Base-by-base conservation (phyloP, 495 filamentous ascomycete genomes). In the Podospora pseudocomata region DNA sequence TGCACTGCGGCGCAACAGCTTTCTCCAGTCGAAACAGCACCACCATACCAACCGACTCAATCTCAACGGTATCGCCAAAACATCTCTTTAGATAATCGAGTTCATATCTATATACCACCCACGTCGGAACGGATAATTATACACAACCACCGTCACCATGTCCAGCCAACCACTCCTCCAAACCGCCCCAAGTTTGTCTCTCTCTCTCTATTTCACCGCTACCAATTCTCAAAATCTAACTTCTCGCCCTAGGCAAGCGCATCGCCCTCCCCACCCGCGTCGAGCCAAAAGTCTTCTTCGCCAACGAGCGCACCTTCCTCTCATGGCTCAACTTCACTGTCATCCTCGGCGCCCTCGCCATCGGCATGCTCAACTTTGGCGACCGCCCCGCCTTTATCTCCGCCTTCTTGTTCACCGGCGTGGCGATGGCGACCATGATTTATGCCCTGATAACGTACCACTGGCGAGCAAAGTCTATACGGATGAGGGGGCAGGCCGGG, bases 271-370 rank as follows among this genome's bases (percentile, higher is more conserved):
- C 95, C 65, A 97, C 93, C 56, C 93, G 95, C 70, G 94, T 99
- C 79, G 95, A 99, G 78, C 95, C 95, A 54, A 99, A 99, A 80
- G 95, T 99, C 82, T 99, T 98, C 88, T 99, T 99, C 85, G 95
- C 95, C 79, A 98, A 98, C 84, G 95, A 99, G 84, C 93, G 95
- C 64, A 99, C 95, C 55, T 99, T 98, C 75, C 89, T 99, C 74
- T 95, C 91, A 76, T 99, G 96, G 96, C 91, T 99, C 72, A 98
- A 98, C 84, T 98, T 98, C 86, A 95, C 92, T 76, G 94, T 98
- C 75, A 94, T 99, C 78, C 88, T 99, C 56, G 95, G 95, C 74
- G 94, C 94, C 64, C 88, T 99, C 63, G 94, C 94, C 28, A 90
- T 98, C 66, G 95, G 96, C 64, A 91, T 99, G 68, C 86, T 99